Percentiles rank a stretch among this genome's conserved stretches.
Conservation (phyloP, 306 rosid genomes). For the Bauhinia variegata region DNA sequence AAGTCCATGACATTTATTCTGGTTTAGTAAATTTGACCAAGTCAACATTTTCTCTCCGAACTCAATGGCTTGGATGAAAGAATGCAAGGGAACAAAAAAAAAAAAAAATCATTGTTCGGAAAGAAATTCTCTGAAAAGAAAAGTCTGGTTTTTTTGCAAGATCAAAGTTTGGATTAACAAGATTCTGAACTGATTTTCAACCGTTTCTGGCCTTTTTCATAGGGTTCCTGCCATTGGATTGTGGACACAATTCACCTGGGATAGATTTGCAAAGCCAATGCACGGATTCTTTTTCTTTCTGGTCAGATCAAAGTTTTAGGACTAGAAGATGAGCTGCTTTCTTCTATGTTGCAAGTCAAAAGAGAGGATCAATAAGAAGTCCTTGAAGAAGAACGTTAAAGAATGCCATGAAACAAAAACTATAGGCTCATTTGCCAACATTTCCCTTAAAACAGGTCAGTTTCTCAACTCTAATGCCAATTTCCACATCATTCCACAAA, state of each 20-base stretch:
- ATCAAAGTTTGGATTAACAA: constrained; percentile 16
- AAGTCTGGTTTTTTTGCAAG: constrained; percentile 55
- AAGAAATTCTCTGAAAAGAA: constrained; percentile 30
- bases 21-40: constrained; percentile 55
- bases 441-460: no score
- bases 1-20: constrained; percentile 29
- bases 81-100: constrained; percentile 47
- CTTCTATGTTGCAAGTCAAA: constrained; percentile 67
- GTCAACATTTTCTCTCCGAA: constrained; percentile 49
- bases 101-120: constrained; percentile 41
- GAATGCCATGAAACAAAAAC: constrained; percentile 56
- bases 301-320: constrained; percentile 36
- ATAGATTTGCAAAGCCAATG: constrained; percentile 33
- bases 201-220: constrained; percentile 5
- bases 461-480: no score
- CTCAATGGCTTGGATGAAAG: constrained; percentile 36
- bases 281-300: constrained; percentile 33
- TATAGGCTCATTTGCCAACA: constrained; percentile 56
- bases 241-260: not conserved
- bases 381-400: constrained; percentile 62
- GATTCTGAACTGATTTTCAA: constrained; percentile 8
- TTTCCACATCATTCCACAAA: no score
- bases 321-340: constrained; percentile 75
- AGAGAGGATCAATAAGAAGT: constrained; percentile 43
- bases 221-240: not conserved